Conservation (phyloP, 2,329 filamentous ascomycete genomes). For the Trichophyton rubrum region DNA sequence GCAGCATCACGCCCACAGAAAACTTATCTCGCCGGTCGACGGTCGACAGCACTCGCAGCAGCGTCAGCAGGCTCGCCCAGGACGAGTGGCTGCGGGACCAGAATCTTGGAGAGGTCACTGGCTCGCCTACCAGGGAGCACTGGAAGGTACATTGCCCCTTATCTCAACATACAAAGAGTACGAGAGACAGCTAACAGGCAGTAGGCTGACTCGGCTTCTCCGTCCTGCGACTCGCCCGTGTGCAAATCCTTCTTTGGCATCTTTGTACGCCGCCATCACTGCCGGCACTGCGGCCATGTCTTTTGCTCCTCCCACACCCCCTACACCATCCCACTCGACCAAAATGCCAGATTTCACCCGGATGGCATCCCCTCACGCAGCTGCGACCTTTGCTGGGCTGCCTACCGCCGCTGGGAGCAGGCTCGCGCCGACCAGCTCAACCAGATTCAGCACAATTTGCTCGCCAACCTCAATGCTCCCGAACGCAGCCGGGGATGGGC, state of each 20-base stretch:
- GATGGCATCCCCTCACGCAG: constrained; percentile 43
- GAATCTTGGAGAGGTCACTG: constrained; percentile 44
- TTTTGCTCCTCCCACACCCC: constrained; percentile 50
- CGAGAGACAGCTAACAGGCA: neutral
- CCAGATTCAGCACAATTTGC: constrained; percentile 35
- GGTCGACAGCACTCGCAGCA: constrained; percentile 30
- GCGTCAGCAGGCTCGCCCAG: constrained; percentile 38
- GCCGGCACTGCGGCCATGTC: constrained; percentile 53
- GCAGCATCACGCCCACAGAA: constrained; percentile 19
- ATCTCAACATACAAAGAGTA: neutral
- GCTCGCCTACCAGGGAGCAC: constrained; percentile 49
- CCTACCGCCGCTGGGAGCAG: constrained; percentile 46
- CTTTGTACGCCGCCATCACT: constrained; percentile 53
- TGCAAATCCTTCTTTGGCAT: constrained; percentile 49
- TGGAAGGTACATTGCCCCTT: constrained; percentile 47
- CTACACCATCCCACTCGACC: constrained; percentile 47
- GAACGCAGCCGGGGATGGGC: constrained; percentile 8
- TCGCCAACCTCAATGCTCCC: constrained; percentile 19
- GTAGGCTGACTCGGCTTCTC: constrained; percentile 46
- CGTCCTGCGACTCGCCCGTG: constrained; percentile 44
- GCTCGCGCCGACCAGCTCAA: constrained; percentile 37
- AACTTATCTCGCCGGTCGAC: constrained; percentile 28
- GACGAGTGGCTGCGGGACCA: constrained; percentile 42
- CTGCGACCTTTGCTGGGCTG: constrained; percentile 49
- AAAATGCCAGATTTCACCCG: constrained; percentile 51